Percentiles rank a stretch among this genome's conserved stretches.
These are phyloP conservation scores for Ascochyta clinopodiicola DNA, from an alignment of 2,329 filamentous ascomycete species.

Conservation along the genomic window DNA sequence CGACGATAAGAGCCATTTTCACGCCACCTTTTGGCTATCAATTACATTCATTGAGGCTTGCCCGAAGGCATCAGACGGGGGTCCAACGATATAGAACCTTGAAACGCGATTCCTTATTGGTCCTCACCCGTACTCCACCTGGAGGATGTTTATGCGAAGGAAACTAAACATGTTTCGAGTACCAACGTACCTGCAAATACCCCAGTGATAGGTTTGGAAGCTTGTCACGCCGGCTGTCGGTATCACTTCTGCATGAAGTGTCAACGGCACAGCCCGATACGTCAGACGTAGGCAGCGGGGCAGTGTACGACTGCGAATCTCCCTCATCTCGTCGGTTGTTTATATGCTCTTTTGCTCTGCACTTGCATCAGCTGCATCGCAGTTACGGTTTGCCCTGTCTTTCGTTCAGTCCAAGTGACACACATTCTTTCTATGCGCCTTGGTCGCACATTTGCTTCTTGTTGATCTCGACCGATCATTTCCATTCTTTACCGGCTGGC, in stretches of 20 bases:
- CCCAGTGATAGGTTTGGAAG: constrained; percentile 1
- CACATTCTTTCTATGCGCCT: constrained; percentile 27
- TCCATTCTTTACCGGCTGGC: constrained; percentile 37
- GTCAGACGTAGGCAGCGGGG: constrained; percentile 26
- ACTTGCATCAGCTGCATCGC: background rate
- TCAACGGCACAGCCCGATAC: constrained; percentile 22
- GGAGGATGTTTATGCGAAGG: constrained; percentile 14
- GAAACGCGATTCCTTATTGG: background rate
- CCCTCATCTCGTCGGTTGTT: constrained; percentile 20
- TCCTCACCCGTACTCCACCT: background rate
- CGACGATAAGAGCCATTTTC: background rate
- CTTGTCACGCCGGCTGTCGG: background rate
- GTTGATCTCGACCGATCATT: constrained; percentile 31
- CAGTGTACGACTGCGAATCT: constrained; percentile 12
- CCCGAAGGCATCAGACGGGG: background rate
- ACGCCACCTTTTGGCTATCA: too few species aligned
- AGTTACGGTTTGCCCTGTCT: constrained; percentile 23
- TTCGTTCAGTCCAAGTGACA: constrained; percentile 32
- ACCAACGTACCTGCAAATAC: constrained; percentile 18
- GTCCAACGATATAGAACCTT: background rate
- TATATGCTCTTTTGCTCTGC: constrained; percentile 14
- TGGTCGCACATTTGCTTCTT: constrained; percentile 27
- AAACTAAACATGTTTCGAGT: constrained; percentile 42
- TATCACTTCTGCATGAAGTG: constrained; percentile 26
- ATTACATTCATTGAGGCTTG: background rate